Conservation (phyloP, 371 early-diverging fungal genomes). For the Chytridium lagenaria region DNA sequence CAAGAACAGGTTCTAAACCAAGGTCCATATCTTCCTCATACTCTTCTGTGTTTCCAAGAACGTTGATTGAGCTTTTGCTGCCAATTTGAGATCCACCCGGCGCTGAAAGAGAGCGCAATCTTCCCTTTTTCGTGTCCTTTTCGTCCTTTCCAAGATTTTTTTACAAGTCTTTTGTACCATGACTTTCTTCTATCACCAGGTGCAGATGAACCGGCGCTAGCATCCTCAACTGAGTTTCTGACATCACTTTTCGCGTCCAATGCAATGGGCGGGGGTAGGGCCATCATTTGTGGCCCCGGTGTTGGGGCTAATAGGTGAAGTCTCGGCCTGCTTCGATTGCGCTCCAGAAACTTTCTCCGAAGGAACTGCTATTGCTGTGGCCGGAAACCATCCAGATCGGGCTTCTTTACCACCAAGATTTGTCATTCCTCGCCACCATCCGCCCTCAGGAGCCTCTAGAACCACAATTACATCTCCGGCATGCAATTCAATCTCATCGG, state of each 20-base stretch:
- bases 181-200: conserved; percentile 21
- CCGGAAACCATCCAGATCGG: conserved; percentile 60
- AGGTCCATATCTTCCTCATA: conserved; percentile 13
- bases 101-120: conserved; percentile 37
- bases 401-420: conserved; percentile 50
- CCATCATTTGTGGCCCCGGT: not conserved
- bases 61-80: conserved; percentile 6
- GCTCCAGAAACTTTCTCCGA: conserved; percentile 16
- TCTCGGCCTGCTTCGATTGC: conserved; percentile 5
- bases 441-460: conserved; percentile 59
- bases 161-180: conserved; percentile 44
- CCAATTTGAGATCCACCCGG: conserved; percentile 22
- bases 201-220: not conserved
- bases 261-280: not conserved
- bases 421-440: conserved; percentile 59
- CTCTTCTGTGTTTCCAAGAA: conserved; percentile 5
- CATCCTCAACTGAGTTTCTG: not conserved
- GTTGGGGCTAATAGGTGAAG: conserved; percentile 6
- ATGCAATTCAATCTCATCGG: conserved; percentile 55
- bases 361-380: conserved; percentile 38
- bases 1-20: conserved; percentile 12
- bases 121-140: conserved; percentile 17
- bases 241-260: not conserved
- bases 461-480: conserved; percentile 54
- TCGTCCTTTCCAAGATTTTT: conserved; percentile 18